Conservation (phyloP, 1,284 basidiomycete genomes). For the Heterobasidion occidentale region DNA sequence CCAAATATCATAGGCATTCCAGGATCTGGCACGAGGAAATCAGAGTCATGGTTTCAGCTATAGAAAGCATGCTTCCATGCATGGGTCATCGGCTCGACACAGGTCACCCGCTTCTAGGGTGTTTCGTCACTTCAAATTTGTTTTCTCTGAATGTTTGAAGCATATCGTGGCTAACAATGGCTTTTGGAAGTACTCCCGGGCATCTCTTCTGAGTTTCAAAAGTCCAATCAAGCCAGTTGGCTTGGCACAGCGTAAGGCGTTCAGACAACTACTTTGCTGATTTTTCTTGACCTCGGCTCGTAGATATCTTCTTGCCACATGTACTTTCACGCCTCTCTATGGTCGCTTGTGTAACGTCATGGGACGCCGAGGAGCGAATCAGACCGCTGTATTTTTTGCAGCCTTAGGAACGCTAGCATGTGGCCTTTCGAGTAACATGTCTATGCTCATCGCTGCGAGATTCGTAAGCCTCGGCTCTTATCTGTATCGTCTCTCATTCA, state of each 20-base stretch:
- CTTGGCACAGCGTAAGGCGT: constrained; percentile 60
- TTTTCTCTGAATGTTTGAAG: background rate
- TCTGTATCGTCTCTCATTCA: constrained; percentile 3
- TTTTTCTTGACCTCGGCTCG: background rate
- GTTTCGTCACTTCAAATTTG: too few relatives aligned
- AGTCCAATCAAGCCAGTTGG: constrained; percentile 76
- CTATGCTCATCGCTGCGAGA: constrained; percentile 67
- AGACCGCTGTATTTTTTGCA: constrained; percentile 61
- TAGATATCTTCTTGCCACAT: constrained; percentile 71
- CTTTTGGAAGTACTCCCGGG: constrained; percentile 52
- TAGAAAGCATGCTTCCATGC: too few relatives aligned
- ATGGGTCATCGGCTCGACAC: too few relatives aligned
- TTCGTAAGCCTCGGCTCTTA: constrained; percentile 42
- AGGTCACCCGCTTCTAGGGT: too few relatives aligned
- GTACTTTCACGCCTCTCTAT: constrained; percentile 78
- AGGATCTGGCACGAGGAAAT: too few relatives aligned
- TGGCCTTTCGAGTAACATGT: constrained; percentile 68
- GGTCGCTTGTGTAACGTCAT: constrained; percentile 74
- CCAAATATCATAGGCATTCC: too few relatives aligned
- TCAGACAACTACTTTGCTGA: background rate
- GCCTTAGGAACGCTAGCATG: constrained; percentile 70
- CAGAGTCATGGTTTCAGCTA: too few relatives aligned
- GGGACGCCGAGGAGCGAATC: constrained; percentile 67
- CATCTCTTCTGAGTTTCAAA: constrained; percentile 74
- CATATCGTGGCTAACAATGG: background rate